Conservation (phyloP, 345 rosid genomes). For the Acer yangbiense region DNA sequence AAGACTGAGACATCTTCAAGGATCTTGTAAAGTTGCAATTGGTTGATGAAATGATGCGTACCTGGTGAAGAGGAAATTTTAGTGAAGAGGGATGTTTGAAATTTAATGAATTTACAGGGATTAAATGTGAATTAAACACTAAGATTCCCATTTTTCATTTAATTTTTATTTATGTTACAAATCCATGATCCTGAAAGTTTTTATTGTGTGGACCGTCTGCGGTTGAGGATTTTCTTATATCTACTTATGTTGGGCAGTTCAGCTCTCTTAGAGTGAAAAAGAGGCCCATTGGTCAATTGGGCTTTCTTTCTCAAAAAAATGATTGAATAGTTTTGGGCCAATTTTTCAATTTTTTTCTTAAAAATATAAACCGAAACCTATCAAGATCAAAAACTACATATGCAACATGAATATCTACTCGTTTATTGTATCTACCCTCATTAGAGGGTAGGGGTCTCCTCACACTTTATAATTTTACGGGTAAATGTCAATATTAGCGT, state of each 20-base stretch:
- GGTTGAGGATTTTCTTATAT: too few species aligned
- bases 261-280: neutral
- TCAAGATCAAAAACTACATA: too few species aligned
- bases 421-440: too few species aligned
- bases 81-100: slow-evolving; percentile 23
- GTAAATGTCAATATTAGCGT: too few species aligned
- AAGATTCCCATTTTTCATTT: slow-evolving; percentile 21
- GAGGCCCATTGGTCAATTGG: neutral
- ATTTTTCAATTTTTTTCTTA: too few species aligned
- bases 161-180: neutral
- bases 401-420: too few species aligned
- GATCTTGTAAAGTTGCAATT: slow-evolving; percentile 11
- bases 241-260: too few species aligned
- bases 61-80: slow-evolving; percentile 14
- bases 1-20: slow-evolving; percentile 48
- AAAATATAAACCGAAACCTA: too few species aligned
- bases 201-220: too few species aligned
- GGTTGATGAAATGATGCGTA: slow-evolving; percentile 19
- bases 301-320: neutral
- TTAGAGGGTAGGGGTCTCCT: too few species aligned
- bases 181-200: too few species aligned
- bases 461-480: too few species aligned
- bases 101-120: slow-evolving; percentile 21
- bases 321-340: neutral
- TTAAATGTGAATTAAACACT: slow-evolving; percentile 17